Evolutionary conservation across 2,329 filamentous ascomycete species (phyloP), one percentile per base, ranked within the genome.

Genomic region (Fusarium albosuccineum): DNA sequence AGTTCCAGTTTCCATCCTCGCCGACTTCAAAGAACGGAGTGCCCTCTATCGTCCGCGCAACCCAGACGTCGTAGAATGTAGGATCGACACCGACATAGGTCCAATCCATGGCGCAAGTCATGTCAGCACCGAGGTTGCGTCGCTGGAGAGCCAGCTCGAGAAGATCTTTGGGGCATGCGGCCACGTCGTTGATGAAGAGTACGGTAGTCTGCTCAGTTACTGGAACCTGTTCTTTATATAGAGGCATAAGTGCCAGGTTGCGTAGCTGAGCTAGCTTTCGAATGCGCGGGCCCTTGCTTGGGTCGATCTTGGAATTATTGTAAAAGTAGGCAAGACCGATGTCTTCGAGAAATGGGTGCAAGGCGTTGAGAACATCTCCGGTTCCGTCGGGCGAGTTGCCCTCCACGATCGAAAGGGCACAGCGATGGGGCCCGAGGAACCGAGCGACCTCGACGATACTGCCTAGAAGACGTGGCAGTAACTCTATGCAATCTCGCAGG

Each of bases 101-200:
- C 86, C 86, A 89, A 72, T 89, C 87, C 81, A 89, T 84, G 6
- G 79, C 85, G 67, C 86, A 90, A 0, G 82, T 83, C 83, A 87
- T 87, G 70, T 86, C 82, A 8, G 86, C 86, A 3, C 72, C 74
- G 37, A 85, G 83, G 4, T 65, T 66, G 6, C 61, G 67, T 27
- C 79, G 81, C 72, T 89, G 86, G 64, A 85, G 79, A 1, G 83
- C 68, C 1, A 89, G 76, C 72, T 89, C 87, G 4, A 90, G 77
- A 14, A 89, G 81, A 64, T 89, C 86, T 39, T 88, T 85, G 8
- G 78, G 41, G 60, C 86, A 88, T 6, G 78, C 74, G 3, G 82
- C 82, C 10, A 88, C 82, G 64, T 88, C 84, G 73, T 87, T 86
- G 46, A 88, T 70, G 62, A 87, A 87, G 11, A 87, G 52, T 3